These are phyloP conservation scores for Paraphaeosphaeria minitans DNA, from an alignment of 2,329 filamentous ascomycete genomes.

Conservation along the genomic window DNA sequence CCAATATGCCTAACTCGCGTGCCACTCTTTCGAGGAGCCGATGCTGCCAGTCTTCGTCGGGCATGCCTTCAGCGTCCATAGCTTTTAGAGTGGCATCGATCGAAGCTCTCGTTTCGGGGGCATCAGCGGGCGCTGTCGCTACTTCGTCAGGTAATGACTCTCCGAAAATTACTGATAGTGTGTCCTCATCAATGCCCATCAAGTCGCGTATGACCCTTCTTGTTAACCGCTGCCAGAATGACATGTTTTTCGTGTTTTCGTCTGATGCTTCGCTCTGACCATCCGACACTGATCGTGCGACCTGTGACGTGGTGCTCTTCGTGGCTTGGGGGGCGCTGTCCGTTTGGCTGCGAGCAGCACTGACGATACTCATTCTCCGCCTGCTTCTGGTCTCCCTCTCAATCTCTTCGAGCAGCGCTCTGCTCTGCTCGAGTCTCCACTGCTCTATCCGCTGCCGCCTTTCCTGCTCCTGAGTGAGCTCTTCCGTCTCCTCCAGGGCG, in stretches of 20 bases:
- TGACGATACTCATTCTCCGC: conserved; percentile 66
- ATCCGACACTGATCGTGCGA: conserved; percentile 30
- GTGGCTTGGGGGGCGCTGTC: conserved; percentile 26
- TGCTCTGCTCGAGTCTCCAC: conserved; percentile 91
- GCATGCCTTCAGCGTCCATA: conserved; percentile 38
- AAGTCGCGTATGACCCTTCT: conserved; percentile 85
- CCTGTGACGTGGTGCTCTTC: conserved; percentile 16
- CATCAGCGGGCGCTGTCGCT: conserved; percentile 22
- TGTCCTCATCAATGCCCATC: conserved; percentile 85
- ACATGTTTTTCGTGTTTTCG: conserved; percentile 61
- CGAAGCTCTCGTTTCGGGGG: conserved; percentile 25
- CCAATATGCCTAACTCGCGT: conserved; percentile 80
- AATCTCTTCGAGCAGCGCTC: conserved; percentile 83
- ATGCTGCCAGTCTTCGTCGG: conserved; percentile 68
- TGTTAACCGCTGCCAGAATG: conserved; percentile 81
- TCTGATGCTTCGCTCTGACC: conserved; percentile 45
- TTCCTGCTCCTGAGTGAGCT: conserved; percentile 68
- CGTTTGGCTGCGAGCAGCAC: conserved; percentile 45
- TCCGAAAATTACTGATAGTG: conserved; percentile 85
- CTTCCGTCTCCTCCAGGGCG: conserved; percentile 57
- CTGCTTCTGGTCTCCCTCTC: conserved; percentile 77
- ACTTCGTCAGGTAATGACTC: conserved; percentile 67
- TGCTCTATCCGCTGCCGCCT: conserved; percentile 83
- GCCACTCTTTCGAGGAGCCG: conserved; percentile 83
- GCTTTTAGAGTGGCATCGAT: conserved; percentile 27